Evolutionary conservation across 495 filamentous ascomycete species (phyloP), one percentile per base, ranked within the genome.

Genomic region (Sordaria brevicollis): DNA sequence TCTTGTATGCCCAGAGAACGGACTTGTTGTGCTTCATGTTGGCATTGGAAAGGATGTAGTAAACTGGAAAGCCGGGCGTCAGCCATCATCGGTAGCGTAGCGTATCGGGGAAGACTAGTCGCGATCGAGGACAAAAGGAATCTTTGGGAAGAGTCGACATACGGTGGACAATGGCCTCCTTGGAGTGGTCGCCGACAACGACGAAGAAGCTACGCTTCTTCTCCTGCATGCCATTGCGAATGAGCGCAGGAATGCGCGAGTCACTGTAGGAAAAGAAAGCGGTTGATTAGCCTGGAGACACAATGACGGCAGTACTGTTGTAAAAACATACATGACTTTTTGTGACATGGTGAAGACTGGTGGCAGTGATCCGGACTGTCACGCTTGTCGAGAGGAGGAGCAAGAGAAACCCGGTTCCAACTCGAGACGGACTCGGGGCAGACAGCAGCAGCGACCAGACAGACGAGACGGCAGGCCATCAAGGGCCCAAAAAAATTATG

Each of bases 1-100:
- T 96, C 82, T 98, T 97, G 83, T 99, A 99, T n/a, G 96, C 94
- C 96, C 96, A 99, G 17, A 99, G 84, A 4, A 99, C 93, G 11
- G 91, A 94, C 80, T 97, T 98, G 83, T 97, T 98, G 78, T 95
- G 89, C 81, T 95, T 96, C 71, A 97, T 86, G 77, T 97, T 92
- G 75, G 90, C 89, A 73, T 87, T 90, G 65, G 93, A 92, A 83
- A 97, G 90, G 74, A 99, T 96, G 75, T 94, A 93, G 81, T 98
- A 93, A 38, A 99, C 74, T 76, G 67, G 15, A 37, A 34, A n/a
- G 19, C 19, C 8, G 66, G 25, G n/a, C 17, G 70, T 68, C 38
- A 66, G 35, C 15, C 39, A 66, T 38, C 33, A 29, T 11, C 29
- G 25, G 31, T 35, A 68, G 34, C 35, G 38, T 33, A 29, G 10